phyloP scores from a whole-genome alignment of 1,139 yeast genomes.

The Zygoascus hellenicus region DNA sequence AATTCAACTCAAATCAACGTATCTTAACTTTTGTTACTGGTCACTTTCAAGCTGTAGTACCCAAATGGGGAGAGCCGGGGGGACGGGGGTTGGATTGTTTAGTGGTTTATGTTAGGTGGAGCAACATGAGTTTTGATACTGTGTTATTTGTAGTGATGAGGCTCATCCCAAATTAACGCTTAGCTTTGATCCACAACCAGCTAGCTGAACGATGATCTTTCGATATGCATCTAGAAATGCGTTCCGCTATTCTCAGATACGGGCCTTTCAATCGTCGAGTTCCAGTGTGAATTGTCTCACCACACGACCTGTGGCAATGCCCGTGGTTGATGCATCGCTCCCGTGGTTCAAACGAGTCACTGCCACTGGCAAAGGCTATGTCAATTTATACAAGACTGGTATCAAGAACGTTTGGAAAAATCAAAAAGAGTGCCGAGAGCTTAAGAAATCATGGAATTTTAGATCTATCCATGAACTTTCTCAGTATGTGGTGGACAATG shows the following conservation, averaged over 20 bases:
- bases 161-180: background rate
- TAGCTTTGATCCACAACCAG: background rate
- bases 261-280: no score
- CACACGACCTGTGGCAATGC: slow-evolving; percentile 9
- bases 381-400: slow-evolving; percentile 33
- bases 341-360: slow-evolving; percentile 15
- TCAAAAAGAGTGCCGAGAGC: slow-evolving; percentile 16
- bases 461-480: slow-evolving; percentile 22
- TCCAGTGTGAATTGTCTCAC: slow-evolving; percentile 1
- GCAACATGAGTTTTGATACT: no score
- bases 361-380: slow-evolving; percentile 29
- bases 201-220: no score
- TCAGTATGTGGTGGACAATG: slow-evolving; percentile 26
- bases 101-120: no score
- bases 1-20: no score
- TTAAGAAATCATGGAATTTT: slow-evolving; percentile 20
- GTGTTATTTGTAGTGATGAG: background rate
- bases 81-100: no score
- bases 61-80: no score
- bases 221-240: no score
- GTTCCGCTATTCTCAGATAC: no score
- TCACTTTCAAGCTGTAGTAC: no score
- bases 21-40: no score
- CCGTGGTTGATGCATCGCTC: slow-evolving; percentile 13
- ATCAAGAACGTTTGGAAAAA: slow-evolving; percentile 34